Percentiles rank a stretch among this genome's conserved stretches.
phyloP scores from a whole-genome alignment of 2,329 filamentous ascomycete species.

The Venturiaceae sp. region DNA sequence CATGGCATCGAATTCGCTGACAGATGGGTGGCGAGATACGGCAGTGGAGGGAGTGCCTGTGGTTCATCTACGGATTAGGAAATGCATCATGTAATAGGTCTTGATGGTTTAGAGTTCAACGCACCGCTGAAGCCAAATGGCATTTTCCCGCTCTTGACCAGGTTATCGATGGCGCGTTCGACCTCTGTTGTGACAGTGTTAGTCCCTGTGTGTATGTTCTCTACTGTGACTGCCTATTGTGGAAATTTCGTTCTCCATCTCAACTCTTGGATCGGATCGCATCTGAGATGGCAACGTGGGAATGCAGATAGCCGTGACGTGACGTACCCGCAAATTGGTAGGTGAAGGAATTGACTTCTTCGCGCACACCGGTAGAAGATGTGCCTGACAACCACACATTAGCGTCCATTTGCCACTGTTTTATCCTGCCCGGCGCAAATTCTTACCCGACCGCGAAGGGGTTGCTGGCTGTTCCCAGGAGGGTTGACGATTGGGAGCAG shows the following conservation, averaged over 20 bases:
- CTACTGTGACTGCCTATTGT: neutral
- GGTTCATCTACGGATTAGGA: conserved; percentile 20
- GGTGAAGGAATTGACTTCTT: conserved; percentile 69
- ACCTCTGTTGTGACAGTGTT: conserved; percentile 56
- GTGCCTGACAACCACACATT: conserved; percentile 47
- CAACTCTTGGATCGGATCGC: neutral
- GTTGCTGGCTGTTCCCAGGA: conserved; percentile 65
- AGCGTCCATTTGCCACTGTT: conserved; percentile 17
- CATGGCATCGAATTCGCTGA: conserved; percentile 73
- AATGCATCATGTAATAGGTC: conserved; percentile 49
- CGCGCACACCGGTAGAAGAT: conserved; percentile 55
- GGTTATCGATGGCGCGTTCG: conserved; percentile 88
- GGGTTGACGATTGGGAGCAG: conserved; percentile 48
- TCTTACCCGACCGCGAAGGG: conserved; percentile 61
- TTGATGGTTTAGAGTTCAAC: conserved; percentile 33
- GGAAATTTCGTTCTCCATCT: neutral
- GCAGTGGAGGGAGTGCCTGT: conserved; percentile 25
- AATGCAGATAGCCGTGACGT: conserved; percentile 25
- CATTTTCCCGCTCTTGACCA: conserved; percentile 93
- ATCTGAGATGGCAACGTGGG: neutral
- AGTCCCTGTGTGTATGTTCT: conserved; percentile 1
- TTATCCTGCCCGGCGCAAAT: conserved; percentile 9
- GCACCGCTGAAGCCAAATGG: conserved; percentile 43
- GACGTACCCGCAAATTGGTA: conserved; percentile 72
- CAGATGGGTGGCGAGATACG: conserved; percentile 69